Evolutionary conservation across 2,329 filamentous ascomycete genomes (phyloP).

Genomic region (Fusarium sp.): DNA sequence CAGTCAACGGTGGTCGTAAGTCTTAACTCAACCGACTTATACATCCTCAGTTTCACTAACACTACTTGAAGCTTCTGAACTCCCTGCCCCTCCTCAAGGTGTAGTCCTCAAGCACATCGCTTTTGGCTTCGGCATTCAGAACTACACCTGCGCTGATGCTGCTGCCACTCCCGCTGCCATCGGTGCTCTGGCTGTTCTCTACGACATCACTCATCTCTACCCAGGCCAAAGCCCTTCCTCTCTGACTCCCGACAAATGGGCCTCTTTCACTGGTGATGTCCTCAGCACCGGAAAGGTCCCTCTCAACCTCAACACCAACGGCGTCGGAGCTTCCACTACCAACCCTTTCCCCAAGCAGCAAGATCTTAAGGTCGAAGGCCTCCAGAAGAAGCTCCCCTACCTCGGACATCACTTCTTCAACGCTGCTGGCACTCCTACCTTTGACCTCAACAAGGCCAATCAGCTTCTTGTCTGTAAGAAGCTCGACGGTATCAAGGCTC

Average conservation of each 20-base stretch:
- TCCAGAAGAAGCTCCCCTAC: slow-evolving; percentile 48
- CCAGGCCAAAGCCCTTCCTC: slow-evolving; percentile 53
- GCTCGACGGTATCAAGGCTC: slow-evolving; percentile 60
- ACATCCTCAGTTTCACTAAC: slow-evolving; percentile 29
- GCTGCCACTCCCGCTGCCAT: slow-evolving; percentile 50
- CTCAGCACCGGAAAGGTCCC: slow-evolving; percentile 57
- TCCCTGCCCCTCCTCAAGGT: slow-evolving; percentile 53
- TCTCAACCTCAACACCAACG: slow-evolving; percentile 55
- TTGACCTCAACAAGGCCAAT: slow-evolving; percentile 59
- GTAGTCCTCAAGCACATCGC: slow-evolving; percentile 62
- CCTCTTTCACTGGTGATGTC: slow-evolving; percentile 51
- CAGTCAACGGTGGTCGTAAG: slow-evolving; percentile 52
- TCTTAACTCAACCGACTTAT: slow-evolving; percentile 7
- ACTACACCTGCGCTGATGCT: slow-evolving; percentile 68
- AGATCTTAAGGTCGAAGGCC: slow-evolving; percentile 51
- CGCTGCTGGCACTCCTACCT: slow-evolving; percentile 62
- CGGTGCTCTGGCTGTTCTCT: slow-evolving; percentile 69
- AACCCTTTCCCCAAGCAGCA: slow-evolving; percentile 56
- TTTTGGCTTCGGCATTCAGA: slow-evolving; percentile 73
- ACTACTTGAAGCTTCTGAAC: slow-evolving; percentile 50
- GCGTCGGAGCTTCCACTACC: slow-evolving; percentile 53
- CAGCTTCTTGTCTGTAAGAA: slow-evolving; percentile 59
- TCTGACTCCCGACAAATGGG: slow-evolving; percentile 52
- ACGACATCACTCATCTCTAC: slow-evolving; percentile 64
- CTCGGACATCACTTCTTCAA: slow-evolving; percentile 76